phyloP scores from a whole-genome alignment of 2,329 filamentous ascomycete species.

The Colletotrichum lindemuthianum region DNA sequence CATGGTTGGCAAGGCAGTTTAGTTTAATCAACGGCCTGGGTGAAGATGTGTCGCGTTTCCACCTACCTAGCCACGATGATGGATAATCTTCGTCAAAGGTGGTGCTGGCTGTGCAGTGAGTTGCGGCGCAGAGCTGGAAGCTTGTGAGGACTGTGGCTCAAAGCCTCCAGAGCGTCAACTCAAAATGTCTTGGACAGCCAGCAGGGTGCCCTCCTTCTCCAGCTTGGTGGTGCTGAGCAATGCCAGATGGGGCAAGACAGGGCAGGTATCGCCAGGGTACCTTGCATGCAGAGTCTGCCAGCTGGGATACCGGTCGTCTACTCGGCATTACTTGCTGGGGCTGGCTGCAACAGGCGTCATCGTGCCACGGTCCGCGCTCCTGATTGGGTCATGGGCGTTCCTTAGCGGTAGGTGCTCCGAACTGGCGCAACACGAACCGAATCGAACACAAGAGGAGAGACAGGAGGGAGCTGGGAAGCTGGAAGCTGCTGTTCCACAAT shows the following conservation, averaged over 20 bases:
- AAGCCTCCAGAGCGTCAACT: too few relatives aligned
- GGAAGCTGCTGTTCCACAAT: neutral
- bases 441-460: too few relatives aligned
- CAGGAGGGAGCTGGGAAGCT: neutral
- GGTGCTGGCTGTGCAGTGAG: too few relatives aligned
- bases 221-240: neutral
- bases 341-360: slow-evolving; percentile 18
- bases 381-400: slow-evolving; percentile 18
- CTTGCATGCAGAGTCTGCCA: slow-evolving; percentile 30
- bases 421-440: neutral
- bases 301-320: slow-evolving; percentile 8
- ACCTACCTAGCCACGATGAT: too few relatives aligned
- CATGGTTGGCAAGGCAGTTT: too few relatives aligned
- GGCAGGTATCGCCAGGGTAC: slow-evolving; percentile 30
- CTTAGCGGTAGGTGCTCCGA: neutral
- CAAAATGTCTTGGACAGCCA: too few relatives aligned
- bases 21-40: too few relatives aligned
- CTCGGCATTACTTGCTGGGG: slow-evolving; percentile 23
- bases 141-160: too few relatives aligned
- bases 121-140: too few relatives aligned
- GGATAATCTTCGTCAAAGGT: too few relatives aligned
- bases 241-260: neutral
- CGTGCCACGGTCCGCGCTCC: slow-evolving; percentile 5
- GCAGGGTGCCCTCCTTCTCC: too few relatives aligned
- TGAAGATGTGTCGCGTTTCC: too few relatives aligned